A percentile compares a stretch with the other conserved stretches of the same genome.
phyloP scores from a whole-genome alignment of 768 basidiomycete species.

The Collybia sp. region DNA sequence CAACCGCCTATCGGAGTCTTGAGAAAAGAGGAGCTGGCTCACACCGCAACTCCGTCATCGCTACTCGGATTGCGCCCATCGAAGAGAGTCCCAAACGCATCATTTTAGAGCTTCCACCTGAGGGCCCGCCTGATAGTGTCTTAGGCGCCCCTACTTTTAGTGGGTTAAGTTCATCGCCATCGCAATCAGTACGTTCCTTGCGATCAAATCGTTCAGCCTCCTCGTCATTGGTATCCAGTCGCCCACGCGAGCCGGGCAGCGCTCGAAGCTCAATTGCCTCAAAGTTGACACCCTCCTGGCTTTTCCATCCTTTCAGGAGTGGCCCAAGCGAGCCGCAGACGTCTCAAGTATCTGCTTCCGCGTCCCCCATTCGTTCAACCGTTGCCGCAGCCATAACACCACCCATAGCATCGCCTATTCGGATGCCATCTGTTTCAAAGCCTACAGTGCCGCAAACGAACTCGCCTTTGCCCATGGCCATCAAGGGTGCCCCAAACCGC shows the following conservation, averaged over 20 bases:
- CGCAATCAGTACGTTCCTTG: slow-evolving; percentile 60
- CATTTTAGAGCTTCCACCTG: slow-evolving; percentile 46
- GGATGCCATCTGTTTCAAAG: slow-evolving; percentile 27
- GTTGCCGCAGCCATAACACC: slow-evolving; percentile 12
- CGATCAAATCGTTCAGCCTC: slow-evolving; percentile 46
- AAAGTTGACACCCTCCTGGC: slow-evolving; percentile 71
- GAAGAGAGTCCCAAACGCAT: slow-evolving; percentile 64
- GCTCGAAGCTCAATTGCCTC: slow-evolving; percentile 41
- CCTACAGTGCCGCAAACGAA: slow-evolving; percentile 27
- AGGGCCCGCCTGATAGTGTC: slow-evolving; percentile 23
- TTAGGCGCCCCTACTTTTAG: slow-evolving; percentile 18
- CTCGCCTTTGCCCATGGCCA: slow-evolving; percentile 37
- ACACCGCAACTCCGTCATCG: slow-evolving; percentile 45
- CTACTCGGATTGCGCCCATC: slow-evolving; percentile 52
- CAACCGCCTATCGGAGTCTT: slow-evolving; percentile 28
- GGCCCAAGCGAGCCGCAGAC: slow-evolving; percentile 61
- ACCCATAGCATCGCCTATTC: slow-evolving; percentile 24
- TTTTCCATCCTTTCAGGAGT: slow-evolving; percentile 72
- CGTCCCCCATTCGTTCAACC: slow-evolving; percentile 25
- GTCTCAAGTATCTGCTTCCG: slow-evolving; percentile 47
- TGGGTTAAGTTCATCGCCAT: slow-evolving; percentile 55
- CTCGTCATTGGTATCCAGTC: slow-evolving; percentile 23
- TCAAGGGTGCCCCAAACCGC: slow-evolving; percentile 34
- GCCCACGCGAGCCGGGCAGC: slow-evolving; percentile 17
- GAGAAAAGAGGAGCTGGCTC: slow-evolving; percentile 35